A percentile compares a stretch with the other conserved stretches of the same genome.
These are phyloP conservation scores for Groenewaldozyma sp. DNA, from an alignment of 1,139 yeast genomes.

Conservation along the genomic window DNA sequence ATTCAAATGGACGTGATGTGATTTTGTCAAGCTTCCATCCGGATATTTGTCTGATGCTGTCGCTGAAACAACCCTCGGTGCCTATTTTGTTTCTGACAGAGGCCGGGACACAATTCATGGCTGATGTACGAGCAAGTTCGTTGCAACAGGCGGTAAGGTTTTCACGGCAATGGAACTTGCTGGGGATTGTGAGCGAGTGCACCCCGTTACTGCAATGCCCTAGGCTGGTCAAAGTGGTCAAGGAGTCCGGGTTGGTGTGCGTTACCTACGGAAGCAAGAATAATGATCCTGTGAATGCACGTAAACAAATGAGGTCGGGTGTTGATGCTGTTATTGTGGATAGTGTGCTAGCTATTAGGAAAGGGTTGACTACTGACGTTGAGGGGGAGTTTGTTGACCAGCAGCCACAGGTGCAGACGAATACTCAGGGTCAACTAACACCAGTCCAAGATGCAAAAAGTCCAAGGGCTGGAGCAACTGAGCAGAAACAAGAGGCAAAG, in stretches of 20 bases:
- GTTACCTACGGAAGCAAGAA: conserved; percentile 85
- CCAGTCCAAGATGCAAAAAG: background rate
- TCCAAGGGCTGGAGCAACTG: too few relatives aligned
- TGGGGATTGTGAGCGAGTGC: conserved; percentile 90
- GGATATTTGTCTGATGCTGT: conserved; percentile 74
- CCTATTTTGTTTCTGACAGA: conserved; percentile 79
- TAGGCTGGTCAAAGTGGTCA: conserved; percentile 77
- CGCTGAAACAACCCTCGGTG: conserved; percentile 87
- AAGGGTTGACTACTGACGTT: conserved; percentile 43
- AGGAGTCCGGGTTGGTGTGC: conserved; percentile 84
- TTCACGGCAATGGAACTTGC: conserved; percentile 82
- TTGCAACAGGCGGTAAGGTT: conserved; percentile 87
- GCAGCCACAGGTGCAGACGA: too few relatives aligned
- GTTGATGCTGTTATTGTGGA: conserved; percentile 98
- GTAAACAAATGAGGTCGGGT: conserved; percentile 83
- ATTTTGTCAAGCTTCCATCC: conserved; percentile 94
- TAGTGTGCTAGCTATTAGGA: conserved; percentile 84
- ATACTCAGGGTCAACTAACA: too few relatives aligned
- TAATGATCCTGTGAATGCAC: conserved; percentile 78
- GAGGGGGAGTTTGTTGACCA: too few relatives aligned
- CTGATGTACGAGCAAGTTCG: conserved; percentile 81
- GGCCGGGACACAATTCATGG: conserved; percentile 73
- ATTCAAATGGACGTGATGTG: conserved; percentile 71
- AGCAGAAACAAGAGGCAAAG: too few relatives aligned
- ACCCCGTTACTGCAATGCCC: conserved; percentile 80